These are phyloP conservation scores for Porcisia hertigi DNA, from an alignment of 208 protist species.

Conservation along the genomic window DNA sequence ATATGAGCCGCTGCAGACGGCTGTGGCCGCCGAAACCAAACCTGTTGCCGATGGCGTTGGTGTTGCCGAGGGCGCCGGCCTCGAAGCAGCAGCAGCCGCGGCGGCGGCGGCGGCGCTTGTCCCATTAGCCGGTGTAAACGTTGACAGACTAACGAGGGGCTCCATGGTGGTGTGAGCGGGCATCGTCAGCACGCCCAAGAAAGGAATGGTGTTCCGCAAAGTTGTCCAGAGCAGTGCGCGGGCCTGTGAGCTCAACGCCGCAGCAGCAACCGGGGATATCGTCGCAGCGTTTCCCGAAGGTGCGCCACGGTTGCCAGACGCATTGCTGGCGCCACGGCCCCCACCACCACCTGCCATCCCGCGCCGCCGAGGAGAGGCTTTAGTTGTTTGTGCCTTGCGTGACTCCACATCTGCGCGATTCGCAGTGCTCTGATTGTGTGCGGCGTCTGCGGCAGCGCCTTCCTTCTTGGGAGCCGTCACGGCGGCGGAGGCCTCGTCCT, in stretches of 20 bases:
- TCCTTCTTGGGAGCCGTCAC: neutral
- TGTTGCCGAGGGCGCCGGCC: neutral
- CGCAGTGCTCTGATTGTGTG: neutral
- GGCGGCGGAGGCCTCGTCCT: neutral
- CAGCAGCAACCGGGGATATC: neutral
- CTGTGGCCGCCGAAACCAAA: constrained; percentile 4
- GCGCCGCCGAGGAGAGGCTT: neutral
- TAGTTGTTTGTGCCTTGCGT: neutral
- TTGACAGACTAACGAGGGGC: constrained; percentile 7
- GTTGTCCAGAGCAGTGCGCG: constrained; percentile 20
- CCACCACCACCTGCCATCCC: neutral
- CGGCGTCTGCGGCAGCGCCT: neutral
- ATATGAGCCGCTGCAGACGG: constrained; percentile 15
- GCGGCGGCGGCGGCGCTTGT: neutral
- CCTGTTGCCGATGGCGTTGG: constrained; percentile 1
- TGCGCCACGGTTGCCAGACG: neutral
- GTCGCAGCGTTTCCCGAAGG: neutral
- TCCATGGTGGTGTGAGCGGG: constrained; percentile 14
- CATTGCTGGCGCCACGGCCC: neutral
- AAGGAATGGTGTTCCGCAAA: constrained; percentile 18
- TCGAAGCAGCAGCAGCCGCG: neutral
- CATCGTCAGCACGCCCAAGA: constrained; percentile 21
- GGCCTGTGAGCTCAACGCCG: constrained; percentile 4
- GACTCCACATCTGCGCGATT: too few species aligned
- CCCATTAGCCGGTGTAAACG: neutral